Conservation (phyloP, 768 basidiomycete genomes). For the Rhodotorula babjevae region DNA sequence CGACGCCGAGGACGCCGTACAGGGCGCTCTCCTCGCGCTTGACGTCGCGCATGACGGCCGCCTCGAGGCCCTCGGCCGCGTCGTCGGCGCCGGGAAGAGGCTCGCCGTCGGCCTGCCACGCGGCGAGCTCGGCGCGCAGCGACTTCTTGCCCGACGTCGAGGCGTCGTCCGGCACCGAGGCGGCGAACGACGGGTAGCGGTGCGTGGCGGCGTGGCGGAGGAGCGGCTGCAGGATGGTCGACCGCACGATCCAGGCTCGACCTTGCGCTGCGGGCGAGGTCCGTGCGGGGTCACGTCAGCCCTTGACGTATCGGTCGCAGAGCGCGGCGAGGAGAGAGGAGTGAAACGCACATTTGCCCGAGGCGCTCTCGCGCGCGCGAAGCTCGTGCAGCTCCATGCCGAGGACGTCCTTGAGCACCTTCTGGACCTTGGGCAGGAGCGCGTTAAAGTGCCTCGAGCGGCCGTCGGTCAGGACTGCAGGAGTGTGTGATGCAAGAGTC, state of each 20-base stretch:
- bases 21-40: constrained; percentile 59
- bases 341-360: constrained; percentile 22
- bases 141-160: not conserved
- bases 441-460: constrained; percentile 59
- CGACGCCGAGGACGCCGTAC: constrained; percentile 70
- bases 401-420: constrained; percentile 60
- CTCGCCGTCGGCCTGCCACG: constrained; percentile 49
- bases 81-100: constrained; percentile 46
- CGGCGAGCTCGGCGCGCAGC: constrained; percentile 41
- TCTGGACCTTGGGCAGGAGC: constrained; percentile 64
- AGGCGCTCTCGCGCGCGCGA: constrained; percentile 53
- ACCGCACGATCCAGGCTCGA: constrained; percentile 79
- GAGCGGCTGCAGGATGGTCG: constrained; percentile 56
- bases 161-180: not conserved
- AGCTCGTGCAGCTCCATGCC: constrained; percentile 83
- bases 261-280: constrained; percentile 57
- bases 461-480: constrained; percentile 53
- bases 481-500: not conserved
- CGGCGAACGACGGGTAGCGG: constrained; percentile 30
- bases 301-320: too few relatives aligned
- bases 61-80: constrained; percentile 45
- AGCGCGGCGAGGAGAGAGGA: too few relatives aligned
- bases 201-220: constrained; percentile 3
- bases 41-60: constrained; percentile 70
- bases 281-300: too few relatives aligned